Evolutionary conservation across 139 green algal genomes (phyloP).

Genomic region (Nannochloris sp.): DNA sequence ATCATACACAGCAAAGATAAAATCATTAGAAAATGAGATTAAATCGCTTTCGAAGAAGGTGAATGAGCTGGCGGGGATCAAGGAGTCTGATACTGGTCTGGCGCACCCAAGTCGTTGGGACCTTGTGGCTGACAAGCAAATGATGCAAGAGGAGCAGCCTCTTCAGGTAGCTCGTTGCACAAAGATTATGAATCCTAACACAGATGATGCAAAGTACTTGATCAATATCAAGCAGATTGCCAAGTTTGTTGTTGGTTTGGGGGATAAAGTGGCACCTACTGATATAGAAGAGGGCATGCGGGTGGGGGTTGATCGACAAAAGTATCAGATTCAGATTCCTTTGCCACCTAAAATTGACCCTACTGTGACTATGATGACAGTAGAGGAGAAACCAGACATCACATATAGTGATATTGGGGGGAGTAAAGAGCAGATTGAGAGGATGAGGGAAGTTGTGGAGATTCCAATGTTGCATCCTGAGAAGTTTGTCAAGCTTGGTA

Average conservation of each 20-base stretch:
- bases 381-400: constrained; percentile 98
- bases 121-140: constrained; percentile 98
- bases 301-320: constrained; percentile 95
- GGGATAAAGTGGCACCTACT: constrained; percentile 93
- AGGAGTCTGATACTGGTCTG: constrained; percentile 82
- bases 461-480: constrained; percentile 96
- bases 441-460: constrained; percentile 95
- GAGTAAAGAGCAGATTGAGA: constrained; percentile 96
- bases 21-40: constrained; percentile 44
- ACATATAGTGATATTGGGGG: constrained; percentile 95
- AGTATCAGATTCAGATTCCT: constrained; percentile 98
- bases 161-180: constrained; percentile 95
- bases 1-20: constrained; percentile 78
- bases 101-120: constrained; percentile 95
- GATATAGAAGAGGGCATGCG: constrained; percentile 99
- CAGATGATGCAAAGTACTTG: constrained; percentile 97
- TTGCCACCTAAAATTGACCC: constrained; percentile 98
- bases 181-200: constrained; percentile 98
- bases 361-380: constrained; percentile 99
- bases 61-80: constrained; percentile 42
- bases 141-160: constrained; percentile 94
- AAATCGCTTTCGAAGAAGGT: constrained; percentile 37
- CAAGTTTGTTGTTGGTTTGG: constrained; percentile 98
- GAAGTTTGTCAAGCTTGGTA: constrained; percentile 96
- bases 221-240: constrained; percentile 99